A percentile compares a stretch with the other conserved stretches of the same genome.
Evolutionary conservation across 306 rosid genomes (phyloP).

Genomic region (Quercus variabilis): DNA sequence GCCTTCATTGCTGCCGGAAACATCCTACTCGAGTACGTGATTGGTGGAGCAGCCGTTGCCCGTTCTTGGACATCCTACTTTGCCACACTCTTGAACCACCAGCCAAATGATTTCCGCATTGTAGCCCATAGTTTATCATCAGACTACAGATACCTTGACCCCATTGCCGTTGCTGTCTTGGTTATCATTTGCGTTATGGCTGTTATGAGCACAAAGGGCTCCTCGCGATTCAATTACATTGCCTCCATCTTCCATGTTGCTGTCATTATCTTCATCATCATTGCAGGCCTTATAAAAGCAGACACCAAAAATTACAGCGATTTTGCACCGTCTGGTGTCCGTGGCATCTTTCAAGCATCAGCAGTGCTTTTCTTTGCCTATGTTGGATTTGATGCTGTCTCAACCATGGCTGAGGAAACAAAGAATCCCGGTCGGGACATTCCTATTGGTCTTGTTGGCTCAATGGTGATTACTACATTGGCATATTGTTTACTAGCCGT

Average conservation of each 20-base stretch:
- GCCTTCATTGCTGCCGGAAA: slow-evolving; percentile 85
- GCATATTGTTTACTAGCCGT: slow-evolving; percentile 54
- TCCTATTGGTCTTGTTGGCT: slow-evolving; percentile 80
- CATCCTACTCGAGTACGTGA: slow-evolving; percentile 65
- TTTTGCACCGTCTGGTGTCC: slow-evolving; percentile 32
- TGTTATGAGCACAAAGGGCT: slow-evolving; percentile 68
- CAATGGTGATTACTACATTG: slow-evolving; percentile 52
- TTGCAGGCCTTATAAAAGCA: slow-evolving; percentile 69
- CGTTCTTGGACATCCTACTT: slow-evolving; percentile 91
- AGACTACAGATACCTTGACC: slow-evolving; percentile 52
- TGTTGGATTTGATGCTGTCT: slow-evolving; percentile 73
- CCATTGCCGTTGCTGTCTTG: slow-evolving; percentile 55
- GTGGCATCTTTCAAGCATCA: slow-evolving; percentile 59
- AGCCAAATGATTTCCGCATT: slow-evolving; percentile 56
- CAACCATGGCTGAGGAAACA: slow-evolving; percentile 91
- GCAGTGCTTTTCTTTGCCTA: slow-evolving; percentile 89
- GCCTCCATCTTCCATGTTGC: slow-evolving; percentile 59
- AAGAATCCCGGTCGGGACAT: slow-evolving; percentile 74
- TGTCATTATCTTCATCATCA: slow-evolving; percentile 60
- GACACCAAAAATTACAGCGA: slow-evolving; percentile 41
- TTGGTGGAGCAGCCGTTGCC: slow-evolving; percentile 66
- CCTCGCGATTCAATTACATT: slow-evolving; percentile 76
- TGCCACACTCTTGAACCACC: slow-evolving; percentile 57
- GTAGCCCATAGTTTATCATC: slow-evolving; percentile 14
- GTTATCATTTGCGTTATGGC: slow-evolving; percentile 42